Base-by-base conservation (phyloP, 305 asterid species). In the Salvia sclarea region DNA sequence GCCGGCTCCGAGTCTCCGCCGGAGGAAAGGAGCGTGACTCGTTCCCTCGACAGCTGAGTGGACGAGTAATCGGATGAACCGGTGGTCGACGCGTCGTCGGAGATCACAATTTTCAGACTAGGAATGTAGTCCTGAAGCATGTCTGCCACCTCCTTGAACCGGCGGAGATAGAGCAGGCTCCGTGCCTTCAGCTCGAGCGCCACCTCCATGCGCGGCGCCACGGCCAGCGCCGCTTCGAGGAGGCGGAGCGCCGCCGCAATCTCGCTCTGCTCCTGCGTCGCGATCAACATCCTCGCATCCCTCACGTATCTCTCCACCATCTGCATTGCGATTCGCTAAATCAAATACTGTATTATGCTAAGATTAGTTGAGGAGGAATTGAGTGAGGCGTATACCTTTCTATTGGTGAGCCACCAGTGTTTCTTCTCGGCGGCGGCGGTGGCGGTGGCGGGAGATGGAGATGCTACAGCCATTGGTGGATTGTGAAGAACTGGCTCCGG, bases 321-420 rank as follows among this genome's bases (percentile, higher is more conserved):
- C 98, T 93, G 83, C 76, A 69, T 31, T 31, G 12, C 20, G 10
- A 58, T 37, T 47, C 0, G 8, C 68, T 0, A 31, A 68, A 50
- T 31, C 14, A 10, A 22, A 43, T 49, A 40, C 30, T 31, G 40
- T 7, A 1, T 37, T 9, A 13, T 10, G 41, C 41, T 18, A 17
- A 37, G 40, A 24, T 5, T 37, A 12, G 31, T 8, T 61, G 1
- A 17, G 10, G 11, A 68, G 2, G 0, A 38, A 40, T n/a, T 16
- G 22, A 60, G 18, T 3, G 5, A 10, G 7, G 3, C 13, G 11
- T 3, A 0, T 63, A 93, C 98, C 98, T 82, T 90, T 66, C 70
- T 81, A 56, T 90, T 90, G 76, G 87, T 84, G 70, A 88, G 88
- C 98, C 98, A 93, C 98, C 96, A 93, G 85, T 88, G 95, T 68